phyloP scores from a whole-genome alignment of 176 grass and related monocot species.

The Musa acuminata region DNA sequence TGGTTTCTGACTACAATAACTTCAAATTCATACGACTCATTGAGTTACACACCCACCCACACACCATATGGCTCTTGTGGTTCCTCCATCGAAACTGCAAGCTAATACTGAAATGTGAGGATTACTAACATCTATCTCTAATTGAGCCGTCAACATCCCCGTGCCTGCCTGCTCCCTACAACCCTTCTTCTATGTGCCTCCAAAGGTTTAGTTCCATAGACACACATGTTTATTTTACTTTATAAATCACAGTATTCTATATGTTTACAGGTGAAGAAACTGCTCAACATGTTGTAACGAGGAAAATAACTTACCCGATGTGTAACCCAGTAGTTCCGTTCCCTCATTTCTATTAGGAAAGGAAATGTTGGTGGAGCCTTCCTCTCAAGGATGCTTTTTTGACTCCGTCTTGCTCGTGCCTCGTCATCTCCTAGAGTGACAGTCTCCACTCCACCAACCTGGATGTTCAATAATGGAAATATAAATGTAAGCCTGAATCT shows the following conservation, averaged over 20 bases:
- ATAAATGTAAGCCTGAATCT: background rate
- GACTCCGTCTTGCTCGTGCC: slow-evolving; percentile 73
- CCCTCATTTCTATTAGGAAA: slow-evolving; percentile 96
- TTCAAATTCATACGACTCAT: no score
- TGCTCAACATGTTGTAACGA: slow-evolving; percentile 3
- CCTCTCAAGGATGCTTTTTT: slow-evolving; percentile 90
- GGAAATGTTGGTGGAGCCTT: slow-evolving; percentile 87
- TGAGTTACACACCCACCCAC: no score
- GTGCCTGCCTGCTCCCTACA: no score
- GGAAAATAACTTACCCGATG: slow-evolving; percentile 52
- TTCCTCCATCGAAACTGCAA: no score
- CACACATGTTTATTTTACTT: background rate
- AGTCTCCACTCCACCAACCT: slow-evolving; percentile 94
- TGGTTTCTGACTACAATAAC: no score
- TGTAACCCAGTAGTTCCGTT: slow-evolving; percentile 78
- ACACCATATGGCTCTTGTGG: no score
- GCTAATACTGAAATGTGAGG: no score
- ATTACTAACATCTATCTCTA: no score
- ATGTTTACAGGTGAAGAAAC: background rate
- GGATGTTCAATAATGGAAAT: slow-evolving; percentile 22
- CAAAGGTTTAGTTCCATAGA: background rate
- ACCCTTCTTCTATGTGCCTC: background rate
- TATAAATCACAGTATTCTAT: background rate
- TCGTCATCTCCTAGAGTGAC: slow-evolving; percentile 92
- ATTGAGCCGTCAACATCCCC: no score